These are phyloP conservation scores for Strigomonas oncopelti DNA, from an alignment of 208 protist species.

Conservation along the genomic window DNA sequence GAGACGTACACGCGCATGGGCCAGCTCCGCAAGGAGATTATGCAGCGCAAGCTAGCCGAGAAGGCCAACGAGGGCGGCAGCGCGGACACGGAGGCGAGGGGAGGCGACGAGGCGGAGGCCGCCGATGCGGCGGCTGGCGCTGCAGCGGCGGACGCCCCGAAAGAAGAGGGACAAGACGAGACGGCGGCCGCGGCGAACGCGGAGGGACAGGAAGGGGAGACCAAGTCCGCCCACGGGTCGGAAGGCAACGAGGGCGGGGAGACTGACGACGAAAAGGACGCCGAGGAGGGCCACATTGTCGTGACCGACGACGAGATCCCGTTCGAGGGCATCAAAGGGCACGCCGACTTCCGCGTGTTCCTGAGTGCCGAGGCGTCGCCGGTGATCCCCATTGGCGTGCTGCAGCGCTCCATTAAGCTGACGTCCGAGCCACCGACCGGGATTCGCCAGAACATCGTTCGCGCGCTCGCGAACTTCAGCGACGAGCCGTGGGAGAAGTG, in stretches of 20 bases:
- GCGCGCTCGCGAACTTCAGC: constrained; percentile 95
- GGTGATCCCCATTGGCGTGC: constrained; percentile 96
- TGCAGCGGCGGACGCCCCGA: background rate
- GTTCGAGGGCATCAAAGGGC: constrained; percentile 89
- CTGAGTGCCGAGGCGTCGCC: constrained; percentile 95
- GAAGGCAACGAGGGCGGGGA: constrained; percentile 18
- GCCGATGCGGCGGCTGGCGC: constrained; percentile 7
- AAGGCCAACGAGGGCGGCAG: constrained; percentile 20
- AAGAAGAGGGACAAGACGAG: constrained; percentile 17
- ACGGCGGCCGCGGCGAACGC: constrained; percentile 8
- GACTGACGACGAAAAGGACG: constrained; percentile 16
- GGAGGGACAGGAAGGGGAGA: constrained; percentile 20
- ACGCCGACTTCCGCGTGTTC: constrained; percentile 96
- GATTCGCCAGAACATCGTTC: constrained; percentile 95
- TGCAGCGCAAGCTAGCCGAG: constrained; percentile 74
- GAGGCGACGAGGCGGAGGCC: constrained; percentile 16
- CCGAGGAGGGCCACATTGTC: constrained; percentile 36
- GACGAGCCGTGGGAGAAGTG: constrained; percentile 95
- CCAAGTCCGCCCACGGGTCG: constrained; percentile 19
- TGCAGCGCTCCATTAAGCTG: constrained; percentile 98
- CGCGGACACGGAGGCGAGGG: constrained; percentile 24
- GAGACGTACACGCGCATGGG: constrained; percentile 89
- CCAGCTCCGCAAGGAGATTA: constrained; percentile 82
- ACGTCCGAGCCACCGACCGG: constrained; percentile 98
- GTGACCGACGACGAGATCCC: constrained; percentile 87